Evolutionary conservation across 2,329 filamentous ascomycete species (phyloP).

Genomic region (Bipolaris cookei): DNA sequence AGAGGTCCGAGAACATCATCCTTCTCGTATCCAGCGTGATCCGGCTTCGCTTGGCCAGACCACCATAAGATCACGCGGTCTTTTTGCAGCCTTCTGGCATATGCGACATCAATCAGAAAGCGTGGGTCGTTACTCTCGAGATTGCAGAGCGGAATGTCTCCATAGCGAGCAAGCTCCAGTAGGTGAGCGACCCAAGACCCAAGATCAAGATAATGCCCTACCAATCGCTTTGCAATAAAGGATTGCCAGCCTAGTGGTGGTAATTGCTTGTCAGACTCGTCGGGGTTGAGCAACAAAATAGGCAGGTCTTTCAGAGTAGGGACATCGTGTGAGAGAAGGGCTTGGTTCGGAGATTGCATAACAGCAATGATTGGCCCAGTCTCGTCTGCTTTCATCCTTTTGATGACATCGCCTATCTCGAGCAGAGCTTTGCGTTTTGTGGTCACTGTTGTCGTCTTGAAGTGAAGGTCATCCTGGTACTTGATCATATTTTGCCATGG

Average conservation of each 20-base stretch:
- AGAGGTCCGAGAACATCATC: conserved; percentile 85
- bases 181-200: conserved; percentile 91
- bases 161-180: conserved; percentile 85
- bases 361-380: conserved; percentile 80
- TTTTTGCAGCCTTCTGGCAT: conserved; percentile 85
- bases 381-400: conserved; percentile 89
- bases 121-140: conserved; percentile 91
- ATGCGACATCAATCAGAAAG: conserved; percentile 94
- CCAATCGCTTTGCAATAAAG: conserved; percentile 82
- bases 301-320: conserved; percentile 85
- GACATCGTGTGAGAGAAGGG: conserved; percentile 81
- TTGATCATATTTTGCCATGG: conserved; percentile 81
- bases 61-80: conserved; percentile 98
- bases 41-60: conserved; percentile 84
- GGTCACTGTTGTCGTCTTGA: conserved; percentile 86
- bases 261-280: conserved; percentile 82
- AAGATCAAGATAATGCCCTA: conserved; percentile 90
- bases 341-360: conserved; percentile 86
- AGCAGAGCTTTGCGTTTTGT: conserved; percentile 88
- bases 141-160: conserved; percentile 93
- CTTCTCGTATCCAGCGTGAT: conserved; percentile 94
- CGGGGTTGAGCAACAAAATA: conserved; percentile 78
- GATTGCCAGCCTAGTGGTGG: conserved; percentile 94
- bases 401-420: conserved; percentile 85
- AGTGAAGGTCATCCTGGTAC: conserved; percentile 84